Evolutionary conservation across 2,329 filamentous ascomycete genomes (phyloP), one percentile per base, ranked within the genome.

Genomic region (Stagonosporopsis rhizophila): DNA sequence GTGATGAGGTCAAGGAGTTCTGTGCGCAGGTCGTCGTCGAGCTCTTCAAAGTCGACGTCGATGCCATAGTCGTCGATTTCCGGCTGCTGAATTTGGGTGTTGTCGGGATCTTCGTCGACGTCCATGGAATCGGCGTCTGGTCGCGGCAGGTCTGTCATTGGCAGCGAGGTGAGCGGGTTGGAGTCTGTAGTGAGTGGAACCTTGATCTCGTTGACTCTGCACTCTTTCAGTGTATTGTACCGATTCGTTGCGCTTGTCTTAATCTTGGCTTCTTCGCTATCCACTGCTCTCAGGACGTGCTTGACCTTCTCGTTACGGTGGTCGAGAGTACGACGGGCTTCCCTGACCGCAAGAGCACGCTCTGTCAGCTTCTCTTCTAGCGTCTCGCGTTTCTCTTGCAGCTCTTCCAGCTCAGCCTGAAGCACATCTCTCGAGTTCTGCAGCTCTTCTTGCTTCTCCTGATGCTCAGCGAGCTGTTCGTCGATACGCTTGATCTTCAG

Each of bases 201-300:
- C 60, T 89, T 87, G 64, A 98, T 91, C 71, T 97, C 93, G 73
- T 98, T 94, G 42, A 99, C 87, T 73, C 96, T 94, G 81, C 94
- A 98, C 60, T 91, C 87, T 70, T 92, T 87, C 48, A 99, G 84
- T 42, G 96, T 80, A 40, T 88, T 88, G 72, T 96, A 96, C 72
- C 95, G 91, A 67, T 86, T 87, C 0, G 92, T 88, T 56, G 89
- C 91, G 70, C 92, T 92, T 68, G 90, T 91, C 75, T 96, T 92
- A 45, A 96, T 87, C 58, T 92, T 89, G 1, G 89, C 88, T 75
- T 98, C 93, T n/a, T 96, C 80, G 6, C 83, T 85, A 55, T 86
- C 87, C 55, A 99, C 90, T 39, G 87, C 87, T 70, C 90, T 93
- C 47, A 90, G 81, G 1, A 83, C 85, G 19, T 82, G 81, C 60